Conservation (phyloP, 2,329 filamentous ascomycete genomes). For the Monilinia vaccinii-corymbosi region DNA sequence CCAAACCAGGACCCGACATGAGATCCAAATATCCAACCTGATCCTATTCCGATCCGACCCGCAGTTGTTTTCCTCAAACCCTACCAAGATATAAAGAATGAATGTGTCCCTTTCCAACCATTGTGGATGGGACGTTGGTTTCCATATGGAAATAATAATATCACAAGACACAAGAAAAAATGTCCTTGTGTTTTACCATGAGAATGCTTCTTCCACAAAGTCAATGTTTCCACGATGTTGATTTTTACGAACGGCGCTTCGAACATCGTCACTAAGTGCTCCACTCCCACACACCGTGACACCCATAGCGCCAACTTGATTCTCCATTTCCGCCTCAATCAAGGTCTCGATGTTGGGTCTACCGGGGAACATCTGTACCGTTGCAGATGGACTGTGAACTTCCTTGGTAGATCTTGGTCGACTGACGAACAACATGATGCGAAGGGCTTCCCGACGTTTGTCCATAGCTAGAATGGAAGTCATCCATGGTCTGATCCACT, state of each 20-base stretch:
- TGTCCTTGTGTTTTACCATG: constrained; percentile 38
- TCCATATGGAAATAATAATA: neutral
- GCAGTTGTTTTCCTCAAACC: neutral
- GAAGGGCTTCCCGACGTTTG: constrained; percentile 61
- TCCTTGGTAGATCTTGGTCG: constrained; percentile 68
- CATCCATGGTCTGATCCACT: constrained; percentile 82
- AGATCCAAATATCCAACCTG: neutral
- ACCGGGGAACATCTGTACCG: constrained; percentile 78
- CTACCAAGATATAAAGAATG: constrained; percentile 16
- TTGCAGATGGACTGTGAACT: constrained; percentile 67
- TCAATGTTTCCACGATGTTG: constrained; percentile 61
- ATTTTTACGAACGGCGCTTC: constrained; percentile 54
- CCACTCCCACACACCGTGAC: constrained; percentile 70
- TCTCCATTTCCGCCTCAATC: constrained; percentile 63
- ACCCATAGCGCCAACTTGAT: constrained; percentile 64
- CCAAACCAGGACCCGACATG: neutral
- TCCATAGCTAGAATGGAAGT: constrained; percentile 70
- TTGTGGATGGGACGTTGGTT: neutral
- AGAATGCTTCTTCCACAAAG: constrained; percentile 73
- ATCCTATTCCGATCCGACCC: neutral
- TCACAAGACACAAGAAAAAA: neutral
- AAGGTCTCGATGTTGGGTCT: constrained; percentile 66
- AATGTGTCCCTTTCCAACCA: neutral
- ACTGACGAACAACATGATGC: constrained; percentile 71
- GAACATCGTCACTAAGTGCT: constrained; percentile 64